Conservation (phyloP, 163 green algal species). For the Smithsoniella earleae region DNA sequence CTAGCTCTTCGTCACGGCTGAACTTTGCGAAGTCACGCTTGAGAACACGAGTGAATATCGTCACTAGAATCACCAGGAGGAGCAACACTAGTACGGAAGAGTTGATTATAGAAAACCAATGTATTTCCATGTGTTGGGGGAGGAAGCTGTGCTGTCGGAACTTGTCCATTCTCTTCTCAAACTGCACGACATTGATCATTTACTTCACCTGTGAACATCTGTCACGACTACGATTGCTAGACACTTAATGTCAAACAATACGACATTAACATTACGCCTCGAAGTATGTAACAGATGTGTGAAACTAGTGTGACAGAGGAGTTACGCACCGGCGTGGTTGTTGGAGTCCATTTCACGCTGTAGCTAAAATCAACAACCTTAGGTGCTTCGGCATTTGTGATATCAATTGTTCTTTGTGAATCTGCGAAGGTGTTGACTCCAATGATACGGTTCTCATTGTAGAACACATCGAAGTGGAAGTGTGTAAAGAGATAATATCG, state of each 20-base stretch:
- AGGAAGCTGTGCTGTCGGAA: constrained; percentile 91
- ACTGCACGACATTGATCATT: constrained; percentile 35
- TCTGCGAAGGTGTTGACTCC: constrained; percentile 89
- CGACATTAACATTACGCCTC: no score
- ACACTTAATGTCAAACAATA: no score
- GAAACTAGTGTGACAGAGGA: no score
- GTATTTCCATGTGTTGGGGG: constrained; percentile 92
- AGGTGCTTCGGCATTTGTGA: constrained; percentile 45
- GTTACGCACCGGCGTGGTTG: constrained; percentile 40
- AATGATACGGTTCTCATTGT: constrained; percentile 85
- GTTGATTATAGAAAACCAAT: constrained; percentile 94
- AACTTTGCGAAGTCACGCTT: constrained; percentile 83
- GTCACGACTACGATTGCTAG: neutral
- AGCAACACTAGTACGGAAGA: constrained; percentile 83
- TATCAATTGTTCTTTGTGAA: constrained; percentile 68
- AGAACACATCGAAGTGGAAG: constrained; percentile 93
- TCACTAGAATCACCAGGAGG: constrained; percentile 85
- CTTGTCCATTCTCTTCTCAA: constrained; percentile 88
- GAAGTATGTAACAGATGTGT: no score
- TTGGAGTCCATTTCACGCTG: constrained; percentile 81
- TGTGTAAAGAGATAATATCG: constrained; percentile 84
- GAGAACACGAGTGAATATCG: constrained; percentile 84
- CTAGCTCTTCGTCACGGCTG: constrained; percentile 52
- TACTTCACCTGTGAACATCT: neutral
- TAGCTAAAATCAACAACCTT: constrained; percentile 78